phyloP scores from a whole-genome alignment of 2,329 filamentous ascomycete genomes.

The Bisporella sp. region DNA sequence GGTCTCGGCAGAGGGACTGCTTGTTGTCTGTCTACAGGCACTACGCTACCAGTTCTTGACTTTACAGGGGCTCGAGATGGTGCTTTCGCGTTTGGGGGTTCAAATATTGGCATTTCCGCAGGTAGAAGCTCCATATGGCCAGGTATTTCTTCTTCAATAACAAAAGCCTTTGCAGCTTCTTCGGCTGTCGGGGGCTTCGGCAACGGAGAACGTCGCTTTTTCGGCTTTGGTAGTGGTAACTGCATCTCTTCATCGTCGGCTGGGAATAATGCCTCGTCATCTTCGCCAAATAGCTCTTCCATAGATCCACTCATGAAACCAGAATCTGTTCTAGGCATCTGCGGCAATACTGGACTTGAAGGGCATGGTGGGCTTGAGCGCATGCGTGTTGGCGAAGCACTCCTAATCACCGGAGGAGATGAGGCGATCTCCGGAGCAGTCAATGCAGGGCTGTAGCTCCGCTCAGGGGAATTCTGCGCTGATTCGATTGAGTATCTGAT shows the following conservation, averaged over 20 bases:
- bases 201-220: conserved; percentile 8
- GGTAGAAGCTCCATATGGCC: conserved; percentile 36
- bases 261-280: conserved; percentile 28
- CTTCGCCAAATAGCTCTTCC: conserved; percentile 52
- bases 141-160: conserved; percentile 29
- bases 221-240: conserved; percentile 26
- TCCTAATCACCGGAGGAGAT: conserved; percentile 74
- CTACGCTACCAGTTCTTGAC: conserved; percentile 21
- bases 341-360: conserved; percentile 53
- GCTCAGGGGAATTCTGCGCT: conserved; percentile 40
- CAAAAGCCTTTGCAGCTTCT: conserved; percentile 20
- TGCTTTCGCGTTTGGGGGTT: conserved; percentile 18
- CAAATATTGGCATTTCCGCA: conserved; percentile 23
- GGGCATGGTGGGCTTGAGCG: conserved; percentile 75
- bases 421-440: conserved; percentile 82
- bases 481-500: conserved; percentile 33
- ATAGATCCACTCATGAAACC: conserved; percentile 79
- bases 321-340: conserved; percentile 57
- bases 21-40: conserved; percentile 24
- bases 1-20: conserved; percentile 16
- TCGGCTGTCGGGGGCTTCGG: conserved; percentile 2
- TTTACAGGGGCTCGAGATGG: conserved; percentile 28
- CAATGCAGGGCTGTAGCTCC: conserved; percentile 43
- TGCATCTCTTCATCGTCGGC: conserved; percentile 31
- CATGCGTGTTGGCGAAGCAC: conserved; percentile 50